A percentile compares a stretch with the other conserved stretches of the same genome.
Conservation (phyloP, 1,284 basidiomycete species). For the Ganoderma multipileum region DNA sequence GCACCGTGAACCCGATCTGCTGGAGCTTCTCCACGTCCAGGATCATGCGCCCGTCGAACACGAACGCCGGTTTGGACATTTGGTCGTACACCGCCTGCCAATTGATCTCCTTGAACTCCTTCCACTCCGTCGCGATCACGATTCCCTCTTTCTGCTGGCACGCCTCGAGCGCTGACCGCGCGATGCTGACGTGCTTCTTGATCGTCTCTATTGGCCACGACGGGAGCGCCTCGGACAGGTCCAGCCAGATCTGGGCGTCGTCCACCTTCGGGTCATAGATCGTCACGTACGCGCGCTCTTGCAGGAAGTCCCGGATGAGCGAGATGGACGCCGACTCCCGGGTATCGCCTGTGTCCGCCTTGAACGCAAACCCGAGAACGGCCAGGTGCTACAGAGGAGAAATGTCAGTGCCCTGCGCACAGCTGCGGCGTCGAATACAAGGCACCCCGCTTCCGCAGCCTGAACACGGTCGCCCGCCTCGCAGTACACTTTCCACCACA, state of each 20-base stretch:
- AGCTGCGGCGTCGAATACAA: not conserved
- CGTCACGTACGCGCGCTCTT: conserved; percentile 86
- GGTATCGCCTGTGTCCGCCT: conserved; percentile 96
- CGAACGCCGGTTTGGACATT: conserved; percentile 97
- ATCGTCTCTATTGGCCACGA: conserved; percentile 67
- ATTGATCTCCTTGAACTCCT: conserved; percentile 92
- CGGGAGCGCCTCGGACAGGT: conserved; percentile 75
- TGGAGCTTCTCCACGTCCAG: conserved; percentile 83
- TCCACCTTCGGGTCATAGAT: conserved; percentile 94
- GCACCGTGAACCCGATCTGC: conserved; percentile 92
- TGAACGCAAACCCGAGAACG: conserved; percentile 96
- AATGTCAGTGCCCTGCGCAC: conserved; percentile 18
- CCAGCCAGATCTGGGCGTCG: conserved; percentile 76
- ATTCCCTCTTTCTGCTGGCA: conserved; percentile 92
- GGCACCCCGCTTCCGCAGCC: not conserved
- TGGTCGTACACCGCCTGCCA: conserved; percentile 86
- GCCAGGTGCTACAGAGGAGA: conserved; percentile 79
- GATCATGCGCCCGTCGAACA: conserved; percentile 92
- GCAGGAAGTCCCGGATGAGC: conserved; percentile 92
- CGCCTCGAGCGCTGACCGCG: conserved; percentile 81
- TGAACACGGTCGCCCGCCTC: not conserved
- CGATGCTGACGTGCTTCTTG: conserved; percentile 88
- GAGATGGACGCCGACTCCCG: conserved; percentile 98
- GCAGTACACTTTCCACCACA: not conserved
- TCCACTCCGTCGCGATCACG: conserved; percentile 95